A percentile compares a stretch with the other conserved stretches of the same genome.
Evolutionary conservation across 1,284 basidiomycete genomes (phyloP).

Genomic region (Trichosporon coremiiforme): DNA sequence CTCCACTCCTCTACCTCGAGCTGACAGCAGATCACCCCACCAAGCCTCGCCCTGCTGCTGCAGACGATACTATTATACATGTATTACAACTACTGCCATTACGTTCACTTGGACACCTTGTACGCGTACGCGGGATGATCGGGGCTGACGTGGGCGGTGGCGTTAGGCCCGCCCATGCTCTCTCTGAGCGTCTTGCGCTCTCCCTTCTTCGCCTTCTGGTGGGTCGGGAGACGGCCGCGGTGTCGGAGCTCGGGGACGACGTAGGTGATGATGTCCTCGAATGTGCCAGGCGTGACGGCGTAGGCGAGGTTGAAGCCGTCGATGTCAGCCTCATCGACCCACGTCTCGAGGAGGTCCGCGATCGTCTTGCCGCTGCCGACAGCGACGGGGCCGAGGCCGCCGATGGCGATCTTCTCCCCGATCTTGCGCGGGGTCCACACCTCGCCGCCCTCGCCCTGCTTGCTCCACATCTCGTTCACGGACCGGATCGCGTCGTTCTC

Average conservation of each 20-base stretch:
- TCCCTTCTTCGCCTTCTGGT: neutral
- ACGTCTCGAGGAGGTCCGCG: conserved; percentile 28
- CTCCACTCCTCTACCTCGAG: too few species aligned
- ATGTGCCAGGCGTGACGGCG: conserved; percentile 26
- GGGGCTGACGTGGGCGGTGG: conserved; percentile 18
- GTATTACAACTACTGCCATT: neutral
- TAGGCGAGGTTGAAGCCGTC: conserved; percentile 33
- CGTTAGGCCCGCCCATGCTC: conserved; percentile 23
- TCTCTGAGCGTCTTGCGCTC: conserved; percentile 25
- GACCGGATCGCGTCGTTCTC: conserved; percentile 32
- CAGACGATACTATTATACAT: neutral
- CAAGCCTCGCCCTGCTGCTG: too few species aligned
- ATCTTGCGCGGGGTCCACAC: conserved; percentile 32
- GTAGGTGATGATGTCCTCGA: conserved; percentile 30
- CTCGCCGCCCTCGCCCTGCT: conserved; percentile 25
- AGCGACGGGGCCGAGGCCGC: conserved; percentile 30
- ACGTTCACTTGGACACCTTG: conserved; percentile 24
- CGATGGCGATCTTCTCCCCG: conserved; percentile 29
- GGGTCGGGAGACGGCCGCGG: conserved; percentile 22
- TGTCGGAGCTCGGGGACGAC: conserved; percentile 28
- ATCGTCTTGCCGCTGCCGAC: conserved; percentile 25
- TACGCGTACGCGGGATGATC: conserved; percentile 26
- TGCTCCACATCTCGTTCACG: conserved; percentile 33
- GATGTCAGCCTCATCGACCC: conserved; percentile 27
- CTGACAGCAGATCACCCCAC: too few species aligned